These are phyloP conservation scores for Neurospora sp. DNA, from an alignment of 495 filamentous ascomycete species.

Conservation along the genomic window DNA sequence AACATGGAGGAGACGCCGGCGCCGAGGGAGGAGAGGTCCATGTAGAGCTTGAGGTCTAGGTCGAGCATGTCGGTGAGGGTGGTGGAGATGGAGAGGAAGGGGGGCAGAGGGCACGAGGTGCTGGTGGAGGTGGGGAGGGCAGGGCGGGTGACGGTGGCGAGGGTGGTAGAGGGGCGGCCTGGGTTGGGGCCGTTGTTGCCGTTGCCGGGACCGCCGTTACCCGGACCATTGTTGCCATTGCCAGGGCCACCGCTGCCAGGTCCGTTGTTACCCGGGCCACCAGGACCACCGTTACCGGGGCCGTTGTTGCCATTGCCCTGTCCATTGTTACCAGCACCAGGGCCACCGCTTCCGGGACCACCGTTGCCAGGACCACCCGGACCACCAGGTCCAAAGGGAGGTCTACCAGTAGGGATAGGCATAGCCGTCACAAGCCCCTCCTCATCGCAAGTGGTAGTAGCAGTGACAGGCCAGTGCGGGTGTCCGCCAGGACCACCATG, in stretches of 20 bases:
- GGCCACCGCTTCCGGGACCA: not conserved
- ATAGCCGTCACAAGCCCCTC: not conserved
- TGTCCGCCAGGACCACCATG: not conserved
- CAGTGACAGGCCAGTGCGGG: not conserved
- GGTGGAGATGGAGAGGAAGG: not conserved
- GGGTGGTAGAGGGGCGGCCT: not conserved
- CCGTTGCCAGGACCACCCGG: not conserved
- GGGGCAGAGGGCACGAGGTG: not conserved
- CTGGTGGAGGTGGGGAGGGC: not conserved
- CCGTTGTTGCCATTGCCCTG: not conserved
- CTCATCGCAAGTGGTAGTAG: not conserved
- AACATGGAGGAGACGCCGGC: not conserved
- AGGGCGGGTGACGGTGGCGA: not conserved
- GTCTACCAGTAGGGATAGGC: not conserved
- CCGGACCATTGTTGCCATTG: not conserved
- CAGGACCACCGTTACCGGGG: not conserved
- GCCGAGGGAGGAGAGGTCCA: conserved; percentile 4
- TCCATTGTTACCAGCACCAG: too few species aligned
- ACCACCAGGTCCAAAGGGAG: not conserved
- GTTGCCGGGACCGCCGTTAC: too few species aligned
- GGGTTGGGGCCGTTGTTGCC: not conserved
- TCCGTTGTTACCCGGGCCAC: not conserved
- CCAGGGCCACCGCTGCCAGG: not conserved
- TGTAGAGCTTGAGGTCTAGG: conserved; percentile 4
- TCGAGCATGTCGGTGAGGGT: conserved; percentile 2